These are phyloP conservation scores for Truncatella angustata DNA, from an alignment of 2,329 filamentous ascomycete species.

Conservation along the genomic window DNA sequence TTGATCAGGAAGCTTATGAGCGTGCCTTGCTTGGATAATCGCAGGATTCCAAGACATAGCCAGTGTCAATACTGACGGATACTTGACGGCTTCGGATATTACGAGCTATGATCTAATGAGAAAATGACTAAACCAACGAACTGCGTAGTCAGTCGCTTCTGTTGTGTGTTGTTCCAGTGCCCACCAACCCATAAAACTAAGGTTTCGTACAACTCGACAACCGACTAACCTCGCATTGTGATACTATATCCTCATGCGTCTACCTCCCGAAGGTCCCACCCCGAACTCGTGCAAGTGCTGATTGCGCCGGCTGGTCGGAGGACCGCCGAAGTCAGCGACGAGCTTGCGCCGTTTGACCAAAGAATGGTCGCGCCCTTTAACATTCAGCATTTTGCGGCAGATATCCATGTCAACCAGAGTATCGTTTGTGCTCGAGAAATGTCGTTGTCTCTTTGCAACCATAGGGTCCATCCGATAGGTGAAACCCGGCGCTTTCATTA, in stretches of 20 bases:
- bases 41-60: not conserved
- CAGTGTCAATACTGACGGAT: too few species aligned
- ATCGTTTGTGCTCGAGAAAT: not conserved
- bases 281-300: not conserved
- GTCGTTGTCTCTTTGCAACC: not conserved
- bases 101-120: not conserved
- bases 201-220: too few species aligned
- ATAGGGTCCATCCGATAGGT: not conserved
- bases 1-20: constrained; percentile 46
- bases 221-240: too few species aligned
- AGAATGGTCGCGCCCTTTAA: not conserved
- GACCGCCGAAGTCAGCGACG: not conserved
- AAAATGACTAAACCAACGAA: not conserved
- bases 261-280: not conserved
- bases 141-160: too few species aligned
- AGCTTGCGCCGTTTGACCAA: not conserved
- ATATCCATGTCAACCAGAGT: not conserved
- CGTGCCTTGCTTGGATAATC: constrained; percentile 42
- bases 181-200: too few species aligned
- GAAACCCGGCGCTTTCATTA: not conserved
- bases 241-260: not conserved
- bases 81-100: not conserved
- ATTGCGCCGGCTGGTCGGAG: not conserved
- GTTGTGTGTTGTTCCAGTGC: too few species aligned
- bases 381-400: not conserved